A percentile compares a stretch with the other conserved stretches of the same genome.
Conservation (phyloP, 2,329 filamentous ascomycete genomes). For the Botryotinia narcissicola region DNA sequence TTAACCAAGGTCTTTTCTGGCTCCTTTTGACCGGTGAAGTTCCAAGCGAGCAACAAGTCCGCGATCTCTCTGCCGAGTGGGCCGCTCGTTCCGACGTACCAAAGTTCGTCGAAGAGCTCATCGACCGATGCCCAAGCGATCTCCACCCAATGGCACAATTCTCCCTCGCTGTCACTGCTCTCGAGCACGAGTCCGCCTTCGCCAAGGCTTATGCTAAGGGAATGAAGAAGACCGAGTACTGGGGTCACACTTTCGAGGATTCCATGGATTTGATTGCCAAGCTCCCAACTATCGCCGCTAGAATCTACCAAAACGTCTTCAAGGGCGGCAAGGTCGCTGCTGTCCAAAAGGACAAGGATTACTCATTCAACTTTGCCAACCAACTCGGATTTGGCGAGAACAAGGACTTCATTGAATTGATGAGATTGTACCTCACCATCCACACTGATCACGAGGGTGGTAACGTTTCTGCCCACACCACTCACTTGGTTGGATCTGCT, state of each 20-base stretch:
- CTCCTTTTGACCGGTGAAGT: constrained; percentile 97
- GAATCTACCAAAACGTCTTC: constrained; percentile 99
- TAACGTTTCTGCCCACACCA: constrained; percentile 98
- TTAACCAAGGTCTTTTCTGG: constrained; percentile 84
- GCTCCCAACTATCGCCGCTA: constrained; percentile 94
- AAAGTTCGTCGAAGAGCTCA: constrained; percentile 98
- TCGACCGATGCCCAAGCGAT: constrained; percentile 98
- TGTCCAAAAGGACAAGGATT: constrained; percentile 98
- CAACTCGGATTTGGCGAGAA: constrained; percentile 96
- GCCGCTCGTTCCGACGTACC: constrained; percentile 94
- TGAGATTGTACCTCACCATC: constrained; percentile 99
- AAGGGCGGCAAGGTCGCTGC: constrained; percentile 98
- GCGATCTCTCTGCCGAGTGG: constrained; percentile 97
- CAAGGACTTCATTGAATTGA: constrained; percentile 94
- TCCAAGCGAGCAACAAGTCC: constrained; percentile 95
- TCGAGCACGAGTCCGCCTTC: constrained; percentile 97
- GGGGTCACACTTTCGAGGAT: constrained; percentile 99
- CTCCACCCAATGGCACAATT: constrained; percentile 99
- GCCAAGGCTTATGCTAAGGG: constrained; percentile 98
- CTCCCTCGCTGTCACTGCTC: constrained; percentile 93
- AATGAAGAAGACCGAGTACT: constrained; percentile 99
- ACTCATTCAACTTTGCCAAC: constrained; percentile 99
- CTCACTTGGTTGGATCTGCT: constrained; percentile 93
- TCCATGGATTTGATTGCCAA: constrained; percentile 99
- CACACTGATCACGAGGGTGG: constrained; percentile 99